A percentile compares a stretch with the other conserved stretches of the same genome.
These are phyloP conservation scores for Globisporangium alternatum DNA, from an alignment of 352 stramenopile species.

Conservation along the genomic window DNA sequence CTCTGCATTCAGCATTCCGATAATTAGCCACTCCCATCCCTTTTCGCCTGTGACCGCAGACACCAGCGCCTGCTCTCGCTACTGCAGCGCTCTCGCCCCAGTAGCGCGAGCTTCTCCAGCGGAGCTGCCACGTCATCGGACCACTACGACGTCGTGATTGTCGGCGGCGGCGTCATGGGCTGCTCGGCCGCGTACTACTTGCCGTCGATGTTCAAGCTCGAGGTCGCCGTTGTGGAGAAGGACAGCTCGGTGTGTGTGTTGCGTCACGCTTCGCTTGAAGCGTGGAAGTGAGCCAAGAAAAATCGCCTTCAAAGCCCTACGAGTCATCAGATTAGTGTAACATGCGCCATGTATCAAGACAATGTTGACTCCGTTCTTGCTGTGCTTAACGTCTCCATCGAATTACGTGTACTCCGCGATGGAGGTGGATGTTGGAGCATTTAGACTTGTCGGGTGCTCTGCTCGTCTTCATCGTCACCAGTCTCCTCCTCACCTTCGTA, in stretches of 20 bases:
- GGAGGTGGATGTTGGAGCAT: no score
- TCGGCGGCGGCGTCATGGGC: slow-evolving; percentile 79
- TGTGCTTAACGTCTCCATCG: no score
- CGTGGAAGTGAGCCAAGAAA: no score
- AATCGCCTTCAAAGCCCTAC: no score
- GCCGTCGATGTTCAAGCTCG: slow-evolving; percentile 57
- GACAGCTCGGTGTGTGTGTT: slow-evolving; percentile 48
- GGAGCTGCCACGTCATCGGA: neutral
- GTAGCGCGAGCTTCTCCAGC: slow-evolving; percentile 11
- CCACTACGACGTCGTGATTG: slow-evolving; percentile 77
- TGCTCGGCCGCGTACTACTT: slow-evolving; percentile 87
- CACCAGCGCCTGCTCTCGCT: neutral
- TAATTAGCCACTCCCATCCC: neutral
- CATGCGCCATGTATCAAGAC: no score
- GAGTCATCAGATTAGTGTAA: no score
- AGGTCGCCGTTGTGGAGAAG: slow-evolving; percentile 74
- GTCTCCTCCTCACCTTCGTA: no score
- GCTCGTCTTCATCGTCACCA: no score
- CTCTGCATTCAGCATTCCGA: neutral
- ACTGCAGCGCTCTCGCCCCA: neutral
- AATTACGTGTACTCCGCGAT: no score
- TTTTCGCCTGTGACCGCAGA: neutral
- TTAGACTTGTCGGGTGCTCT: no score
- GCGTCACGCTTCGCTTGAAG: no score
- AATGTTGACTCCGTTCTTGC: no score